phyloP scores from a whole-genome alignment of 805 yeast species.

The Saccharomycopsis javanensis region DNA sequence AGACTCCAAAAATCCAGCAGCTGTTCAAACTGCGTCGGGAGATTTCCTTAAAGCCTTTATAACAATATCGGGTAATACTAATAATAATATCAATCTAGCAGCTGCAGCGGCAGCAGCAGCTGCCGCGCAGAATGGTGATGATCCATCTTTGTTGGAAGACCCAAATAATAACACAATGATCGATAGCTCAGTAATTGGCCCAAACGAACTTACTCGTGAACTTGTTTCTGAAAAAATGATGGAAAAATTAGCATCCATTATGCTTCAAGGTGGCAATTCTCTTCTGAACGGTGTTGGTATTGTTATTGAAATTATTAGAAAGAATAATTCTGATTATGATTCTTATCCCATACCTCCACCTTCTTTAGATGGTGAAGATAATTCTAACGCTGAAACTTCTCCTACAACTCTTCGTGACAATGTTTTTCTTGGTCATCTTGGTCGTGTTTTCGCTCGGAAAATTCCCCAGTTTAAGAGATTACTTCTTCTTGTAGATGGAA shows the following conservation, averaged over 20 bases:
- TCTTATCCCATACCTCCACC: constrained; percentile 74
- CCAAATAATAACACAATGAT: constrained; percentile 61
- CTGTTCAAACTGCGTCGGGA: constrained; percentile 87
- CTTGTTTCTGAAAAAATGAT: constrained; percentile 69
- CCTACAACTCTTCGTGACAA: constrained; percentile 94
- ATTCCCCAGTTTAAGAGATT: constrained; percentile 54
- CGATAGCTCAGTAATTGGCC: constrained; percentile 83
- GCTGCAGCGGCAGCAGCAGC: constrained; percentile 27
- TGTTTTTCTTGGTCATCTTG: constrained; percentile 79
- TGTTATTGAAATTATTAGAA: constrained; percentile 86
- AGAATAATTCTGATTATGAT: constrained; percentile 94
- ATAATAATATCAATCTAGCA: background rate
- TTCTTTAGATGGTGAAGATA: constrained; percentile 27
- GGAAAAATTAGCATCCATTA: constrained; percentile 57
- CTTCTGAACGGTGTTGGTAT: constrained; percentile 92
- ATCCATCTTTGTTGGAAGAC: background rate
- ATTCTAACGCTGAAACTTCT: constrained; percentile 51
- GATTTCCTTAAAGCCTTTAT: constrained; percentile 92
- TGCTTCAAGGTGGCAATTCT: constrained; percentile 79
- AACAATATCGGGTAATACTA: constrained; percentile 83
- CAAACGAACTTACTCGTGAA: constrained; percentile 87
- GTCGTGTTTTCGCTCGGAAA: constrained; percentile 64
- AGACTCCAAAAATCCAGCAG: constrained; percentile 48
- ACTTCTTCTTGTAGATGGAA: constrained; percentile 16
- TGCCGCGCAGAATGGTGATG: constrained; percentile 57